Evolutionary conservation across 176 grass and related monocot species (phyloP), one percentile per base, ranked within the genome.

Genomic region (Panicum miliaceum): DNA sequence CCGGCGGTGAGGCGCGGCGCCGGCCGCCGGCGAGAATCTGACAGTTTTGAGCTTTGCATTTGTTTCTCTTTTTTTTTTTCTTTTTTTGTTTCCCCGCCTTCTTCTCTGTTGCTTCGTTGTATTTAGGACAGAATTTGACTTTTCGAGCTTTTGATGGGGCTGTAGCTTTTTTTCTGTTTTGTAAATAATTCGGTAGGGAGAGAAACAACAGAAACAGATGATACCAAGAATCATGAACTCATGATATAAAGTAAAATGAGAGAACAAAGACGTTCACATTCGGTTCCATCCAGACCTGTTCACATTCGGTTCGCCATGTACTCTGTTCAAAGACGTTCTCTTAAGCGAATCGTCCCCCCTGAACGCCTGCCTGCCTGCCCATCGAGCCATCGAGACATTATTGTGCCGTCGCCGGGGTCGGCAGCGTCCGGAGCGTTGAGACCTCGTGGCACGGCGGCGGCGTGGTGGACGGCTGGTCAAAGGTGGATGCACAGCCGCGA

Each of bases 181-280:
- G 81, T 91, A 88, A 62, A 91, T 82, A 84, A 11, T 52, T 68
- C 14, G 52, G 57, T 68, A 79, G 59, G 73, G 73, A 75, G 54
- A 77, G 10, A 35, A 71, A 10, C 1, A 47, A 5, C 5, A 68
- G 4, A 64, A 27, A 50, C 25, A 73, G 6, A 81, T 64, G n/a
- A 50, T 53, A 83, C 50, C 14, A 36, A 29, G 16, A 36, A 57
- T 32, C 29, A 32, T 3, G 80, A 69, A 48, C 37, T 36, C 48
- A 67, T 34, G 15, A 40, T 68, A 32, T 32, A 32, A 29, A 66
- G 26, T 16, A 27, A 76, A 67, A 53, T 5, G 29, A 62, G 29
- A 73, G 22, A 41, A 51, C 29, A 25, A 9, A 41, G 4, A 41
- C 40, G 40, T 41, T 7, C 40, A 4, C 40, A 41, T 41, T 41